Conservation (phyloP, 345 rosid genomes). For the Hevea brasiliensis region DNA sequence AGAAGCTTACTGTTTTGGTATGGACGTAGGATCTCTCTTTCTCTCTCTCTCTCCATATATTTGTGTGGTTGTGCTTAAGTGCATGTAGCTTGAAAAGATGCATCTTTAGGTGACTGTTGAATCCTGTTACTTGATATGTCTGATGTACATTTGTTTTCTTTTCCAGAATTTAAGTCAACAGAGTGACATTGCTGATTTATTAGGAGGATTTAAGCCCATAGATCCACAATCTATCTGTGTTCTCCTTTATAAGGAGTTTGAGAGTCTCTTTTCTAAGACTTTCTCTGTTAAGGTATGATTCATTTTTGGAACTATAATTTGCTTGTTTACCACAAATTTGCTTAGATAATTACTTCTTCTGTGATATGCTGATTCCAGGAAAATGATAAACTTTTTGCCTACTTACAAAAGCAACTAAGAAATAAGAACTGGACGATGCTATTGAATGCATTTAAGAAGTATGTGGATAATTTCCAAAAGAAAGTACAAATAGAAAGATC, state of each 20-base stretch:
- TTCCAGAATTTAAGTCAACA: constrained; percentile 95
- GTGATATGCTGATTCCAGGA: constrained; percentile 45
- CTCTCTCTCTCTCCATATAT: neutral
- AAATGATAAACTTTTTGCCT: constrained; percentile 36
- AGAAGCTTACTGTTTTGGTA: constrained; percentile 90
- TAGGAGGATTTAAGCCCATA: constrained; percentile 96
- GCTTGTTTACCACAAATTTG: neutral
- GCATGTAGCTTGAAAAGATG: neutral
- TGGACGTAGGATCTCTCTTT: neutral
- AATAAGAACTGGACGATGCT: constrained; percentile 62
- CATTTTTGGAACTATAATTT: neutral
- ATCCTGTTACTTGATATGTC: neutral
- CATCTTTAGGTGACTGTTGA: neutral
- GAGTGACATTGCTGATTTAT: constrained; percentile 87
- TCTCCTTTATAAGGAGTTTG: constrained; percentile 72
- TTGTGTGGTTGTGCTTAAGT: neutral
- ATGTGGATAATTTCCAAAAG: constrained; percentile 32
- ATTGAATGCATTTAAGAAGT: constrained; percentile 48
- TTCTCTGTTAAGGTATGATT: constrained; percentile 51
- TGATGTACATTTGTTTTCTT: constrained; percentile 18
- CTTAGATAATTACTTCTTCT: constrained; percentile 24
- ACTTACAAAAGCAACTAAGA: constrained; percentile 44
- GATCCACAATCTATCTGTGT: constrained; percentile 65
- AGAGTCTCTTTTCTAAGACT: constrained; percentile 50
- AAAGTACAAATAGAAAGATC: constrained; percentile 26